Conservation (phyloP, 768 basidiomycete genomes). For the Imleria badia region DNA sequence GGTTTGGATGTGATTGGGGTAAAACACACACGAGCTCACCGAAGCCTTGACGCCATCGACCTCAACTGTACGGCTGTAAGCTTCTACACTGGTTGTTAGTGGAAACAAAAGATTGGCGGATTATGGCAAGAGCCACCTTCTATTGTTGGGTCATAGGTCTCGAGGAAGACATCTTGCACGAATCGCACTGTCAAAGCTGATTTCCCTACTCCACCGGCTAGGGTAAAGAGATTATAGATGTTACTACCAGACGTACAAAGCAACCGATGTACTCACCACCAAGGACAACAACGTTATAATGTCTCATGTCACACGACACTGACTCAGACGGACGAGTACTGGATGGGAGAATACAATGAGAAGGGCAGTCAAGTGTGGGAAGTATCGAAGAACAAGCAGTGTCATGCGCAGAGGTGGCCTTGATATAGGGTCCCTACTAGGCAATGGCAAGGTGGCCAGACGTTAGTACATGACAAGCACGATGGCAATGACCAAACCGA, state of each 20-base stretch:
- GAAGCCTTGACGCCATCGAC: constrained; percentile 64
- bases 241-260: not conserved
- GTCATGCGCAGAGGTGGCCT: constrained; percentile 6
- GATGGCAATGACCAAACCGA: not conserved
- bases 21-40: constrained; percentile 41
- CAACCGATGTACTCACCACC: constrained; percentile 54
- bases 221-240: constrained; percentile 5
- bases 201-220: constrained; percentile 88
- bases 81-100: constrained; percentile 46
- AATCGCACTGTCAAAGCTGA: constrained; percentile 83
- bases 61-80: constrained; percentile 63
- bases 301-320: constrained; percentile 48
- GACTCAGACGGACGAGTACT: not conserved
- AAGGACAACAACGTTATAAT: constrained; percentile 77
- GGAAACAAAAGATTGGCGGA: not conserved
- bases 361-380: constrained; percentile 20
- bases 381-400: constrained; percentile 17
- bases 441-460: constrained; percentile 3
- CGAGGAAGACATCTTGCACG: constrained; percentile 68
- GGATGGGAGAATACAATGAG: constrained; percentile 10
- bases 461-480: not conserved
- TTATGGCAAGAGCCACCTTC: constrained; percentile 51
- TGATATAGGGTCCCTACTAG: constrained; percentile 5
- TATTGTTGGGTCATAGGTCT: constrained; percentile 81
- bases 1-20: constrained; percentile 1